Evolutionary conservation across 805 yeast species (phyloP), one percentile per base, ranked within the genome.

Genomic region (Schwanniomyces pseudopolymorphus): DNA sequence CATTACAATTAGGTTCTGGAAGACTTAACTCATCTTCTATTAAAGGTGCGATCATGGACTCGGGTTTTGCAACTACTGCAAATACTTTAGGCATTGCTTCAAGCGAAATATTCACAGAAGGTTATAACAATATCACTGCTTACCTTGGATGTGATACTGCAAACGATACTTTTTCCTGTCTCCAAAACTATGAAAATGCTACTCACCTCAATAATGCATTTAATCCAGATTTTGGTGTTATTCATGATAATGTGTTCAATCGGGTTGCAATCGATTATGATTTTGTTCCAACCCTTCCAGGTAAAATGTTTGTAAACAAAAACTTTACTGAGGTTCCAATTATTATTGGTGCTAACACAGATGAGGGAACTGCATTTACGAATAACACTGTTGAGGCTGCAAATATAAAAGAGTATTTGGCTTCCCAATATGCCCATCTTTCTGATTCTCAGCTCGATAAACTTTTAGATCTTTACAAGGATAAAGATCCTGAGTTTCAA

Each of bases 301-400:
- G 41, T 24, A 3, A 39, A 14, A 24, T 22, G 41, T 39, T 39
- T 39, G 21, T 7, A 7, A 24, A 39, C 20, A 25, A 16, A n/a
- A 39, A 25, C 33, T 41, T 41, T 22, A 20, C 44, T n/a, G 14
- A 41, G 2, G 26, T 41, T 13, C 39, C 44, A 22, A 41, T 41
- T 26, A 31, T 41, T 11, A 41, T 41, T 22, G 44, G 44, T 20
- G 35, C 44, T n/a, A 41, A 41, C 22, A 33, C 39, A 14, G 44
- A 26, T 11, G 44, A 41, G 33, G 44, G 44, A n/a, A 33, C 44
- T 13, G 13, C 31, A 10, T 41, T 41, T 19, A 11, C 39, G 7
- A n/a, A 20, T 22, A 41, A 5, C 6, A 16, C 3, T 13, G 39
- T 21, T 14, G 31, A 41, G 6, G 19, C 35, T 16, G 9, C 14